These are phyloP conservation scores for Penicillium sp. DNA, from an alignment of 2,329 filamentous ascomycete species.

Conservation along the genomic window DNA sequence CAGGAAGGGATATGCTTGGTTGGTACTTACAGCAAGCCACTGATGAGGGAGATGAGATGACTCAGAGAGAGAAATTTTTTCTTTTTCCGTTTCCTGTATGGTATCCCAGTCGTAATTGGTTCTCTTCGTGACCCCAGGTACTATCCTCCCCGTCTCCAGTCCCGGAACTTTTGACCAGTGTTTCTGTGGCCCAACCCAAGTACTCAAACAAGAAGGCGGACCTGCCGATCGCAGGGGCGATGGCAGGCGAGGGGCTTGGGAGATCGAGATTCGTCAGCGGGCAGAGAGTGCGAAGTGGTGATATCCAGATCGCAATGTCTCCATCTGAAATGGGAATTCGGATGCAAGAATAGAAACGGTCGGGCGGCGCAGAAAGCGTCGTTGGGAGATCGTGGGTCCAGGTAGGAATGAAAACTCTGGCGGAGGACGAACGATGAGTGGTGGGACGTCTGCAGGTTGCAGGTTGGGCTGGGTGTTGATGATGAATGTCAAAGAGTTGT, in stretches of 20 bases:
- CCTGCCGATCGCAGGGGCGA: constrained; percentile 30
- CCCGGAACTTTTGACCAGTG: constrained; percentile 3
- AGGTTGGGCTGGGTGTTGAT: constrained; percentile 20
- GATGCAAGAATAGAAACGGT: constrained; percentile 12
- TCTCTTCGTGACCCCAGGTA: neutral
- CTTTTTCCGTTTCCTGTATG: neutral
- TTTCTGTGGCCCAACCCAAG: constrained; percentile 14
- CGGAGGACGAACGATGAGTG: constrained; percentile 15
- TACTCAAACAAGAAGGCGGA: constrained; percentile 18
- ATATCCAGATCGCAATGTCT: constrained; percentile 30
- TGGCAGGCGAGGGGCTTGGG: constrained; percentile 20
- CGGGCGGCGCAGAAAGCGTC: constrained; percentile 15
- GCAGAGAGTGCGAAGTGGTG: constrained; percentile 24
- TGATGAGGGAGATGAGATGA: constrained; percentile 4
- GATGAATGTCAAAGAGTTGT: constrained; percentile 8
- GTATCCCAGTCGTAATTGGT: neutral
- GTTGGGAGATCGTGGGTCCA: constrained; percentile 16
- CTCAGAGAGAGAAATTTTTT: neutral
- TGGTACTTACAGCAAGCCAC: constrained; percentile 19
- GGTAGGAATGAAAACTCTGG: constrained; percentile 9
- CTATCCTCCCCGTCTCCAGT: neutral
- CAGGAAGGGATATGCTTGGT: constrained; percentile 11
- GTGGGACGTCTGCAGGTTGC: constrained; percentile 22
- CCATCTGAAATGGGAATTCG: constrained; percentile 30
- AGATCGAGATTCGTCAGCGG: constrained; percentile 31